Conservation (phyloP, 106 monocot species). For the Platanthera zijinensis region DNA sequence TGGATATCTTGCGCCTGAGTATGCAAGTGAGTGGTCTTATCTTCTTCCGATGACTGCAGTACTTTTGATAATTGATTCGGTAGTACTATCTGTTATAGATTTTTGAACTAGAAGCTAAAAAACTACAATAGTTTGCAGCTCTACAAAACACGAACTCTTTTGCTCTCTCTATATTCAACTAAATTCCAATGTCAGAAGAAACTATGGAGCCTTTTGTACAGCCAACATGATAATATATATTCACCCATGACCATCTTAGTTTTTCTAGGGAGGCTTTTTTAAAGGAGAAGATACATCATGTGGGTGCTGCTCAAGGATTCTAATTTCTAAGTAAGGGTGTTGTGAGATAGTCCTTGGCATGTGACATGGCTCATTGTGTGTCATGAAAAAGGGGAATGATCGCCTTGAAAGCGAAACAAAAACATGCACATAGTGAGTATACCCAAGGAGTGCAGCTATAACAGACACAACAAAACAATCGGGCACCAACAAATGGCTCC, state of each 20-base stretch:
- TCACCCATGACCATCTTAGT: background rate
- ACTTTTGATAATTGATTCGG: background rate
- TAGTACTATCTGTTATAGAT: background rate
- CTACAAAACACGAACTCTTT: background rate
- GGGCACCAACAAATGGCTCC: too few species aligned
- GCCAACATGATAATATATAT: background rate
- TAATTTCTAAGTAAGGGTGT: too few species aligned
- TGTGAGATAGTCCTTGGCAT: too few species aligned
- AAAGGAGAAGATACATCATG: background rate
- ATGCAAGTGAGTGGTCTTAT: constrained; percentile 71
- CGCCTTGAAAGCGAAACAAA: too few species aligned
- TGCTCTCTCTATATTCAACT: background rate
- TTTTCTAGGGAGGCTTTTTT: background rate
- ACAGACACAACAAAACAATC: too few species aligned
- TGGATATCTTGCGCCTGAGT: constrained; percentile 95
- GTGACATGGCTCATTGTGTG: too few species aligned
- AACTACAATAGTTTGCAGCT: background rate
- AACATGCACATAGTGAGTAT: too few species aligned
- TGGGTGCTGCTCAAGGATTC: too few species aligned
- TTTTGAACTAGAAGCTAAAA: background rate
- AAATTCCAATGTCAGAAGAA: background rate
- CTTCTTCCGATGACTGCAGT: background rate
- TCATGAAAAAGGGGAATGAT: too few species aligned
- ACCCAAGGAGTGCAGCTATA: too few species aligned
- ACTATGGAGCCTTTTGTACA: background rate